Base-by-base conservation (phyloP, 140 eudicot species). In the Cichorium intybus region DNA sequence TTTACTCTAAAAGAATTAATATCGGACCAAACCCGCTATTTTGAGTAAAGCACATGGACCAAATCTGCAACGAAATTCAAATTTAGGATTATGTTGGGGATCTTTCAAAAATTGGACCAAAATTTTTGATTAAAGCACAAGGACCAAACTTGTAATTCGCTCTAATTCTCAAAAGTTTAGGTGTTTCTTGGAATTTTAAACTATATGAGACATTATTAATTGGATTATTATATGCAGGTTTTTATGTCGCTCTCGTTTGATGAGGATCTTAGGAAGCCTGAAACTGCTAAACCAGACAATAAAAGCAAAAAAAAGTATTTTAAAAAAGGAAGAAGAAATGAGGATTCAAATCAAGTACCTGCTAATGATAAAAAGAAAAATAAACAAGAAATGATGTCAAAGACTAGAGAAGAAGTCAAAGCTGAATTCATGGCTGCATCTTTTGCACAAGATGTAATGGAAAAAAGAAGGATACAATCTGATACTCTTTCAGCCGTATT, bases 341-440 rank as follows among this genome's bases (percentile, higher is more conserved):
- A 76, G 68, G 99, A 88, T 55, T 66, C 71, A 62, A 76, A 68
- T 35, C 68, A 79, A 24, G 3, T 68, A 39, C 71, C 81, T 9
- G 77, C 69, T 7, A 75, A 77, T 47, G 97, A 84, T 31, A 88
- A 72, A 77, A 93, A 88, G 89, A 85, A 81, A 72, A 65, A 29
- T 48, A 81, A 71, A 83, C 78, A 85, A 75, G 99, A 93, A 51
- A 23, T 75, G 78, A 70, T 84, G 47, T 83, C 94, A 18, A 86
- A 80, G 75, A 82, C 97, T 18, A 54, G 95, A 60, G 95, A 88
- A 53, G 99, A 93, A 97, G 99, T 93, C 35, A 77, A 73, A 77
- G 94, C 97, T 7, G 99, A 93, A 26, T 88, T 69, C 68, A 88
- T 84, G 82, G 95, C 95, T 79, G 97, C 95, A 68, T 81, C 97